Percentiles rank a stretch among this genome's conserved stretches.
Evolutionary conservation across 2,329 filamentous ascomycete species (phyloP).

Genomic region (Botrytis squamosa): DNA sequence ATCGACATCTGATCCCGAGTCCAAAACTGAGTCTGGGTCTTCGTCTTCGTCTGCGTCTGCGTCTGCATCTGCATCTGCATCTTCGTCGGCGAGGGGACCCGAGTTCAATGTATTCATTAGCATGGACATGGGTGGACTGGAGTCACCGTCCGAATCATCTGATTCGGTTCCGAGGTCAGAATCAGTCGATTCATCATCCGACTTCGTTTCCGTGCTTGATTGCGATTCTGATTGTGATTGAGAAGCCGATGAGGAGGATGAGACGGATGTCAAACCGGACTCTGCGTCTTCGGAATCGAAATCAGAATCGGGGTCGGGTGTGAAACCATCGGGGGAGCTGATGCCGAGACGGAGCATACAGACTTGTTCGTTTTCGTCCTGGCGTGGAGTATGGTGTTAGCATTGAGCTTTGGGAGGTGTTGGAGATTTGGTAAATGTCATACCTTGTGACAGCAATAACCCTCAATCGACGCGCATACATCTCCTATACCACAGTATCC

Average conservation of each 20-base stretch:
- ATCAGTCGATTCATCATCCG: not conserved
- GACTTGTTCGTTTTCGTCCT: not conserved
- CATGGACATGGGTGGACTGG: not conserved
- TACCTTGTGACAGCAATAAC: constrained; percentile 30
- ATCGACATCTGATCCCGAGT: not conserved
- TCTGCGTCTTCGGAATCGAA: not conserved
- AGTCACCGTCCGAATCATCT: not conserved
- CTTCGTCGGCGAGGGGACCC: not conserved
- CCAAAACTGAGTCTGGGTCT: not conserved
- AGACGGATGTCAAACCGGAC: not conserved
- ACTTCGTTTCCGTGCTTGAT: not conserved
- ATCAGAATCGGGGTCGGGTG: not conserved
- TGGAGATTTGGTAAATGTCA: not conserved
- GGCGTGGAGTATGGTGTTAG: not conserved
- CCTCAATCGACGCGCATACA: constrained; percentile 28
- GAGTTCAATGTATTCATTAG: not conserved
- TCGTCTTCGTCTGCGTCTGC: not conserved
- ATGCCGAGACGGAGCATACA: constrained; percentile 7
- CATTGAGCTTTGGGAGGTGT: too few species aligned
- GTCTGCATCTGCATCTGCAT: not conserved
- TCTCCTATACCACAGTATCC: constrained; percentile 27
- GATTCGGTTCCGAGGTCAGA: not conserved
- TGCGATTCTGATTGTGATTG: not conserved
- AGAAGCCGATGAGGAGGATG: not conserved
- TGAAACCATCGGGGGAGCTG: too few species aligned